Percentiles rank a stretch among this genome's conserved stretches.
These are phyloP conservation scores for Magnolia kwangsiensis DNA, from an alignment of 164 flowering plant species.

Conservation along the genomic window DNA sequence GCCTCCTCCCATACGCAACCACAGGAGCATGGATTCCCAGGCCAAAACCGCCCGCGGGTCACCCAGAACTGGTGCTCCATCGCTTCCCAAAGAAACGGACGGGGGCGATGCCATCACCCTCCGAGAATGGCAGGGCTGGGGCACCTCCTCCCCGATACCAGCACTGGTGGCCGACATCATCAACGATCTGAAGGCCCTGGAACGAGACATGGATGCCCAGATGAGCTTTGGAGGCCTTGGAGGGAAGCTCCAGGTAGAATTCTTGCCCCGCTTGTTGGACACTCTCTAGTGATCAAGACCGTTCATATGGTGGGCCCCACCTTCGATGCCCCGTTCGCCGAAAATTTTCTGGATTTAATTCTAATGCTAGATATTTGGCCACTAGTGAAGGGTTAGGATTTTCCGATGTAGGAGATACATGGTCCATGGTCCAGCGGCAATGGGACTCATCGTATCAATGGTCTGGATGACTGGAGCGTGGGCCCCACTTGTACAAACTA, in stretches of 20 bases:
- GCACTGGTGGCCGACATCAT: constrained; percentile 49
- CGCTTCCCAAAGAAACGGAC: not conserved
- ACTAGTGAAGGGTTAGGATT: too few relatives aligned
- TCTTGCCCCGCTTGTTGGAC: not conserved
- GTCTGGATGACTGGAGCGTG: too few relatives aligned
- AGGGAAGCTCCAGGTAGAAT: constrained; percentile 65
- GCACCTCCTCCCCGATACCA: constrained; percentile 64
- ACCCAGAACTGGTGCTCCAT: not conserved
- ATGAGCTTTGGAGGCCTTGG: constrained; percentile 82
- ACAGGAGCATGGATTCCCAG: not conserved
- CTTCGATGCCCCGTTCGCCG: not conserved
- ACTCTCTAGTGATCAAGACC: not conserved
- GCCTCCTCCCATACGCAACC: not conserved
- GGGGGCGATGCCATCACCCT: constrained; percentile 14
- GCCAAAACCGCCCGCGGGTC: not conserved
- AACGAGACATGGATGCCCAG: constrained; percentile 43
- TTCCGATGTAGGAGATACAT: too few relatives aligned
- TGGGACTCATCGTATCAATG: too few relatives aligned
- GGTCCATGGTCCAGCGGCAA: too few relatives aligned
- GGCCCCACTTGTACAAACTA: too few relatives aligned
- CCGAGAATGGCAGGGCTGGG: constrained; percentile 90
- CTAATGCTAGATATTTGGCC: not conserved
- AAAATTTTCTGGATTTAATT: not conserved
- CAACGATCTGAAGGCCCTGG: constrained; percentile 62
- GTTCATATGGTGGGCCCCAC: not conserved